phyloP scores from a whole-genome alignment of 495 filamentous ascomycete species.

The Penicillium pulvis region DNA sequence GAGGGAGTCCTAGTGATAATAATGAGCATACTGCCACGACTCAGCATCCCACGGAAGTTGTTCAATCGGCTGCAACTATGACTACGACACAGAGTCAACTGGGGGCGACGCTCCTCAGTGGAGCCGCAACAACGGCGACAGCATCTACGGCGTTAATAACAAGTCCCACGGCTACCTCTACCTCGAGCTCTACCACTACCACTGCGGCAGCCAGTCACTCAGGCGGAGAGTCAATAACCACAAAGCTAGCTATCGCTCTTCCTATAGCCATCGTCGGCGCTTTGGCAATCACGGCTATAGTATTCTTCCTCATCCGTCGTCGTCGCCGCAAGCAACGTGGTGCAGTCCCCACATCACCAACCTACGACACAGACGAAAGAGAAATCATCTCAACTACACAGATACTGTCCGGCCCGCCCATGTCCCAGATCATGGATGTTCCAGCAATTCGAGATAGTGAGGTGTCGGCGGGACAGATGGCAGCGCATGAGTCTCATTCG shows the following conservation, averaged over 20 bases:
- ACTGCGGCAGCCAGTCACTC: conserved; percentile 13
- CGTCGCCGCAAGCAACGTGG: conserved; percentile 14
- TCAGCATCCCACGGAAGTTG: not conserved
- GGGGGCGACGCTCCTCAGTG: not conserved
- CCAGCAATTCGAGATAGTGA: conserved; percentile 6
- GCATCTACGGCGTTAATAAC: conserved; percentile 5
- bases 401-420: conserved; percentile 14
- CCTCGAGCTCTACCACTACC: not conserved
- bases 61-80: not conserved
- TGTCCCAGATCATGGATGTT: conserved; percentile 15
- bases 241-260: conserved; percentile 41
- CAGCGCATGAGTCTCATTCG: not conserved
- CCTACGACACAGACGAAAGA: conserved; percentile 17
- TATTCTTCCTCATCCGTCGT: conserved; percentile 32
- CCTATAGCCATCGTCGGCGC: conserved; percentile 38
- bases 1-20: not conserved
- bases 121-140: not conserved
- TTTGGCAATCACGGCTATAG: conserved; percentile 24
- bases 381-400: conserved; percentile 21
- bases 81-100: not conserved
- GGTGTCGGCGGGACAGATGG: conserved; percentile 6
- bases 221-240: conserved; percentile 23
- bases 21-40: not conserved
- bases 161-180: not conserved
- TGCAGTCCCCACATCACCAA: conserved; percentile 6